Base-by-base conservation (phyloP, 2,329 filamentous ascomycete species). In the Talaromyces sp. region DNA sequence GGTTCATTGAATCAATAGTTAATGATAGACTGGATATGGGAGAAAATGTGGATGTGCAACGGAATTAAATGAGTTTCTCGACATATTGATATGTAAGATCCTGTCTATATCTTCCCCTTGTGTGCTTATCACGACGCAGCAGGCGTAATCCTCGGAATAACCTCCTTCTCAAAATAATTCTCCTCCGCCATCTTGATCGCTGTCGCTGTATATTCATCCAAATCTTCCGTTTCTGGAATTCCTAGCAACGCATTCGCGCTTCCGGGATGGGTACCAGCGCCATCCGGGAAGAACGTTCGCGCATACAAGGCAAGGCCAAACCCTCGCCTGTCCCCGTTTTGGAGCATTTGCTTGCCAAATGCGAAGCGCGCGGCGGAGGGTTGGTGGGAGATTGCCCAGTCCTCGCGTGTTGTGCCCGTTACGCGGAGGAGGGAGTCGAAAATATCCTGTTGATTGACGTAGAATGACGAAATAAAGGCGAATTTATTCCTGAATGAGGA, bases 381-480 rank as follows among this genome's bases (percentile, higher is more conserved):
- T 74, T 88, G 82, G 6, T 81, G 74, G 1, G 71, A 78, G 64
- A 91, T 81, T 3, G 72, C 81, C 89, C 89, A 91, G 69, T 90
- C 88, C 0, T 74, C 76, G 43, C 88, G 84, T 1, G 77, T 83
- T 0, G 84, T 86, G 0, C 83, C 83, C 0, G 85, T 84, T 1
- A 88, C 88, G 0, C 84, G 83, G 69, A 88, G 81, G 11, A 89
- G 75, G 17, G 82, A 83, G 51, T 84, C 83, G 61, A 91, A 81
- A 78, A 91, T 90, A 4, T 91, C 88, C 13, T 81, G 80, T 74
- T 91, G 89, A 65, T 76, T 86, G 67, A 88, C 70, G 6, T 77
- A 73, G 77, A 89, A 91, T 66, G 84, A 87, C 8, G 79, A 80
- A 15, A 88, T 69, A 69, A 82, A 85, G 1, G 88, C 71, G 0